A percentile compares a stretch with the other conserved stretches of the same genome.
Evolutionary conservation across 2,329 filamentous ascomycete genomes (phyloP).

Genomic region (Ophiostoma montium): DNA sequence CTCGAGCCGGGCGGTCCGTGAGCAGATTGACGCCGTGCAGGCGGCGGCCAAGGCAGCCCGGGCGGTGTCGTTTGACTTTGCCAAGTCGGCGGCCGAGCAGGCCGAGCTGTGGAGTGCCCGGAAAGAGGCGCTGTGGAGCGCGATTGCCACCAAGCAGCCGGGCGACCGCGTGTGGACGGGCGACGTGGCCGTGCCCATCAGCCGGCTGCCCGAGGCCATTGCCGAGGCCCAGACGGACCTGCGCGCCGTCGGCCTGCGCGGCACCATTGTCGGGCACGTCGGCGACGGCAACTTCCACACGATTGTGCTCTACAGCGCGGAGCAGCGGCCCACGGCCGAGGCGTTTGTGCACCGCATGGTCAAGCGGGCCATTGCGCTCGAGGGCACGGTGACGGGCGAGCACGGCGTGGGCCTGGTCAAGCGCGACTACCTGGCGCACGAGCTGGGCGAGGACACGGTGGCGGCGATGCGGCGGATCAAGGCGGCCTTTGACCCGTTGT

Average conservation of each 20-base stretch:
- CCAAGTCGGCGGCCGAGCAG: slow-evolving; percentile 51
- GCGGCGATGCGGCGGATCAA: slow-evolving; percentile 81
- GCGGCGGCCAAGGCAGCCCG: slow-evolving; percentile 46
- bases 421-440: slow-evolving; percentile 67
- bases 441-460: slow-evolving; percentile 60
- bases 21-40: slow-evolving; percentile 59
- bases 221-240: slow-evolving; percentile 61
- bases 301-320: slow-evolving; percentile 47
- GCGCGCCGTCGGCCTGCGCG: slow-evolving; percentile 56
- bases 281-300: slow-evolving; percentile 57
- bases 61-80: slow-evolving; percentile 64
- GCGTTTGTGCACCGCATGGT: slow-evolving; percentile 70
- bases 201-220: slow-evolving; percentile 57
- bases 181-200: slow-evolving; percentile 75
- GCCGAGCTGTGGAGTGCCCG: slow-evolving; percentile 69
- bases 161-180: slow-evolving; percentile 73
- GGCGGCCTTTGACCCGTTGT: slow-evolving; percentile 63
- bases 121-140: slow-evolving; percentile 74
- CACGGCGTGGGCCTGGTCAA: slow-evolving; percentile 77
- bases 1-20: slow-evolving; percentile 49
- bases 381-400: slow-evolving; percentile 76
- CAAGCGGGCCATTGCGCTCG: slow-evolving; percentile 69
- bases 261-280: slow-evolving; percentile 57
- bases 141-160: slow-evolving; percentile 50
- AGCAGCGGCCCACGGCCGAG: slow-evolving; percentile 52